phyloP scores from a whole-genome alignment of 306 rosid species.

The Adenanthera pavonina region DNA sequence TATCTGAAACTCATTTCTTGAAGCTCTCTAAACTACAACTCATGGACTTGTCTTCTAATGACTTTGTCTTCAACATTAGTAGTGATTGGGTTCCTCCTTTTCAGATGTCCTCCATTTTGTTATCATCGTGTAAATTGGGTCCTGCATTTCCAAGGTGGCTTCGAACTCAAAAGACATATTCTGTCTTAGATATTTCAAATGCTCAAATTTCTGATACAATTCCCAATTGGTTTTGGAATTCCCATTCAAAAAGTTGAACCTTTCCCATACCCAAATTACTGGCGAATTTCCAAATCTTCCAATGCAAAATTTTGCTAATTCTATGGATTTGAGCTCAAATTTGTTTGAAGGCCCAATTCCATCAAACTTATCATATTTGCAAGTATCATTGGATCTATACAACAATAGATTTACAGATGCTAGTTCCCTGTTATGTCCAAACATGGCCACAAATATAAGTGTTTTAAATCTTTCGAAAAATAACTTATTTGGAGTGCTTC shows the following conservation, averaged over 20 bases:
- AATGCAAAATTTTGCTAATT: no score
- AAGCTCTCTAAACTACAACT: background rate
- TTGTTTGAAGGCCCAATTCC: background rate
- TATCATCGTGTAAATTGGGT: background rate
- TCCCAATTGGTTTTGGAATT: background rate
- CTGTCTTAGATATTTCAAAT: background rate
- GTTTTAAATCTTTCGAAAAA: background rate
- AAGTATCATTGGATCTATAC: background rate
- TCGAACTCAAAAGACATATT: background rate
- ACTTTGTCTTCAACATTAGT: background rate
- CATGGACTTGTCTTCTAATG: background rate
- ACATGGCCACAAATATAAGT: no score
- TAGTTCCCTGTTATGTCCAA: background rate
- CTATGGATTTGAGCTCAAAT: background rate
- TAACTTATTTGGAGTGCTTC: background rate
- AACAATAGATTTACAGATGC: background rate
- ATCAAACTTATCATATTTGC: background rate
- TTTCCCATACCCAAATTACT: background rate
- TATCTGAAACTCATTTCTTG: background rate
- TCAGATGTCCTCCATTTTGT: background rate
- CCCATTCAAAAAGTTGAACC: background rate
- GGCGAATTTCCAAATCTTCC: background rate
- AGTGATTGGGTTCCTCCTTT: conserved; percentile 3
- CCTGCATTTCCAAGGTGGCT: conserved; percentile 24
- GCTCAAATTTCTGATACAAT: background rate